Percentiles rank a stretch among this genome's conserved stretches.
Evolutionary conservation across 306 rosid genomes (phyloP).

Genomic region (Cucumis sativus): DNA sequence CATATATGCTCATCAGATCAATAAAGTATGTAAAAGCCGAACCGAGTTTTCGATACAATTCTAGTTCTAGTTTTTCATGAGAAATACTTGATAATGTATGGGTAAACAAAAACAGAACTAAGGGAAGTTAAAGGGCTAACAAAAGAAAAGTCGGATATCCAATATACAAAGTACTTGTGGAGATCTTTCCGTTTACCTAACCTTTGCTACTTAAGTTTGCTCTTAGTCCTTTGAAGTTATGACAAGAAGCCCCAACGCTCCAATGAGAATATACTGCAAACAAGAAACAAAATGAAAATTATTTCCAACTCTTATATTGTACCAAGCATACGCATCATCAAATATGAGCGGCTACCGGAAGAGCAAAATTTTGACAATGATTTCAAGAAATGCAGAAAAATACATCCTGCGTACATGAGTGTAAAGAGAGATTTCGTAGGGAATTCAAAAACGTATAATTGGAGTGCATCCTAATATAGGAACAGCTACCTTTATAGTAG

Average conservation of each 20-base stretch:
- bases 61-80: background rate
- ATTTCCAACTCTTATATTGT: background rate
- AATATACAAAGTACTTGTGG: constrained; percentile 4
- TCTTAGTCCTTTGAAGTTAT: constrained; percentile 60
- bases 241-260: constrained; percentile 70
- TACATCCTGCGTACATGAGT: background rate
- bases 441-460: background rate
- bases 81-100: background rate
- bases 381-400: background rate
- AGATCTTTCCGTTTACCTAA: background rate
- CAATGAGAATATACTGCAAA: constrained; percentile 63
- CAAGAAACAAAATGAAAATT: background rate
- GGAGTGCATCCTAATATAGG: background rate
- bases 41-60: background rate
- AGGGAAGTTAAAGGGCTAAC: constrained; percentile 4
- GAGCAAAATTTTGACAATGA: background rate
- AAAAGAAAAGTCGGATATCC: constrained; percentile 12
- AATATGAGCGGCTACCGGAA: no score
- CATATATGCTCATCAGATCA: background rate
- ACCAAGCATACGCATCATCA: background rate
- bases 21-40: background rate
- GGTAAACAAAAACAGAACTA: constrained; percentile 12
- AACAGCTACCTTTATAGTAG: background rate
- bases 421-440: background rate
- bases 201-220: constrained; percentile 2